Percentiles rank a stretch among this genome's conserved stretches.
Evolutionary conservation across 2,329 filamentous ascomycete species (phyloP).

Genomic region (Fusarium sp.): DNA sequence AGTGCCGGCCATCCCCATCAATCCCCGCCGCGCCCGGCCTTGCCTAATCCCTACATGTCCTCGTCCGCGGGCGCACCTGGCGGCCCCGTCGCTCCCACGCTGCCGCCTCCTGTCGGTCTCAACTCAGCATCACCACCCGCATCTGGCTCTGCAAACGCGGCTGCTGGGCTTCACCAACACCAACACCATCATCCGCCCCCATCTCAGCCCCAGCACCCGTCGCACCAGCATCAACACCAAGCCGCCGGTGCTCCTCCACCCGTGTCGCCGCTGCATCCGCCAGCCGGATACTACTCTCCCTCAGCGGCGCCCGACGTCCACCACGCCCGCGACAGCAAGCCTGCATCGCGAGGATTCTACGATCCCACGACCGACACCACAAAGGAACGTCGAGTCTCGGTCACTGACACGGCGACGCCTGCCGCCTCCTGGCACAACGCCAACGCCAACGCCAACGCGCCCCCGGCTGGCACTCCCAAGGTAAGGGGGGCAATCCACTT

Average conservation of each 20-base stretch:
- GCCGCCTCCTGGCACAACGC: constrained; percentile 60
- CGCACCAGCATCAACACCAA: constrained; percentile 40
- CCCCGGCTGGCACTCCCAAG: constrained; percentile 63
- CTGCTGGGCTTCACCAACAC: constrained; percentile 47
- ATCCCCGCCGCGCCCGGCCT: constrained; percentile 51
- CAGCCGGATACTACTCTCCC: constrained; percentile 59
- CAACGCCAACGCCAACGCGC: constrained; percentile 53
- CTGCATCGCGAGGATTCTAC: constrained; percentile 65
- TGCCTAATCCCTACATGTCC: constrained; percentile 57
- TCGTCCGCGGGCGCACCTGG: constrained; percentile 51
- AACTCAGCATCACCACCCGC: constrained; percentile 42
- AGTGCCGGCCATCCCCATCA: constrained; percentile 51
- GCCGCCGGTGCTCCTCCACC: constrained; percentile 49
- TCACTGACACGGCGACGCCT: constrained; percentile 54
- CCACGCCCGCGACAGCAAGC: constrained; percentile 56
- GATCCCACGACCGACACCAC: constrained; percentile 68
- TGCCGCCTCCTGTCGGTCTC: constrained; percentile 51
- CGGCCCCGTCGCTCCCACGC: constrained; percentile 51
- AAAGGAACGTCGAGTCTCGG: constrained; percentile 61
- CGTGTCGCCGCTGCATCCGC: constrained; percentile 62
- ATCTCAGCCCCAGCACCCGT: constrained; percentile 59
- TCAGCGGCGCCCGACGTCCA: constrained; percentile 50
- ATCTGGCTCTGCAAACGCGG: constrained; percentile 11
- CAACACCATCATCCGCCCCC: constrained; percentile 48
- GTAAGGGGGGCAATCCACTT: constrained; percentile 59